Base-by-base conservation (phyloP, 257 asterid species). In the Solanum etuberosum region DNA sequence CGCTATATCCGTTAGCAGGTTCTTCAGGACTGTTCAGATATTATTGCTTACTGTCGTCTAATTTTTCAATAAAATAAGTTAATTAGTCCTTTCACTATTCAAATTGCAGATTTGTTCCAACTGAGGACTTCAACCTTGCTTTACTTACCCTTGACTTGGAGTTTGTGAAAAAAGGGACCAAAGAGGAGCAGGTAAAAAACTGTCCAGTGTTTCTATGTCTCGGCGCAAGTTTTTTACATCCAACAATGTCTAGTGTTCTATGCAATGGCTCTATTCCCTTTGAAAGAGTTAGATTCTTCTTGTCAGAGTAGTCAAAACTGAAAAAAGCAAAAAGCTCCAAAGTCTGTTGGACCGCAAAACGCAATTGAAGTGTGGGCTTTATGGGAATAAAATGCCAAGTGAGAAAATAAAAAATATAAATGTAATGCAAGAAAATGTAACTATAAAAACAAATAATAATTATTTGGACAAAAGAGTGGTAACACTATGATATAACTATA, bases 61-160 rank as follows among this genome's bases (percentile, higher is more conserved):
- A 9, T 37, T 34, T 34, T 73, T 6, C 34, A 9, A 25, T 38
- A 76, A 38, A 16, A 76, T 76, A 21, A 23, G 83, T n/a, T 76
- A 38, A 38, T 74, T 76, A 76, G 34, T 23, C 34, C 57, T 76
- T 38, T 76, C 83, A 38, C 57, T 38, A 21, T 76, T 76, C 78
- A 57, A 20, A 43, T 46, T 90, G 71, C 90, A 97, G 99, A 87
- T 97, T 94, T 83, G 76, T 87, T 82, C 99, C 97, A 72, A 98
- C 99, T 32, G 99, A 97, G 83, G 71, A 92, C 90, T 96, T 93
- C 91, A 93, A 93, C 89, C 93, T 95, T 54, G 96, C 98, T 34
- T 86, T 97, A 93, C 93, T 97, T 54, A 93, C 95, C 32, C 92
- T 97, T 23, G 99, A 97, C 87, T 92, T 97, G 94, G 99, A 97